Percentiles rank a stretch among this genome's conserved stretches.
These are phyloP conservation scores for barley (Hordeum vulgare) DNA, from an alignment of 176 grass and related monocot genomes.

Conservation along the genomic window MorexV3_pseudomolecules_assembly NC_058520.1:68438566-68439065, in stretches of 20 bases:
- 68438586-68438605: not conserved
- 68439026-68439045: not conserved
- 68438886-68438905: not conserved
- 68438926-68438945: not conserved
- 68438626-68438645: constrained; percentile 75
- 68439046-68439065: not conserved
- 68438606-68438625: constrained; percentile 43
- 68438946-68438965: constrained; percentile 15
- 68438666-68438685: constrained; percentile 66
- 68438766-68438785: constrained; percentile 17
- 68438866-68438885: constrained; percentile 1
- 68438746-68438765: constrained; percentile 39
- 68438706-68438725: constrained; percentile 52
- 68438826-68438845: not conserved
- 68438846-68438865: not conserved
- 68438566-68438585: not conserved
- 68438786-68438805: not conserved
- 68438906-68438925: not conserved
- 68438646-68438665: constrained; percentile 73
- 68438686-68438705: constrained; percentile 74
- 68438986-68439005: not conserved
- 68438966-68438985: not conserved
- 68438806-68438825: not conserved
- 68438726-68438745: constrained; percentile 32
- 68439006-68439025: not conserved